A percentile compares a stretch with the other conserved stretches of the same genome.
Conservation (phyloP, 1,139 yeast species). For the Suhomyces wounanorum region DNA sequence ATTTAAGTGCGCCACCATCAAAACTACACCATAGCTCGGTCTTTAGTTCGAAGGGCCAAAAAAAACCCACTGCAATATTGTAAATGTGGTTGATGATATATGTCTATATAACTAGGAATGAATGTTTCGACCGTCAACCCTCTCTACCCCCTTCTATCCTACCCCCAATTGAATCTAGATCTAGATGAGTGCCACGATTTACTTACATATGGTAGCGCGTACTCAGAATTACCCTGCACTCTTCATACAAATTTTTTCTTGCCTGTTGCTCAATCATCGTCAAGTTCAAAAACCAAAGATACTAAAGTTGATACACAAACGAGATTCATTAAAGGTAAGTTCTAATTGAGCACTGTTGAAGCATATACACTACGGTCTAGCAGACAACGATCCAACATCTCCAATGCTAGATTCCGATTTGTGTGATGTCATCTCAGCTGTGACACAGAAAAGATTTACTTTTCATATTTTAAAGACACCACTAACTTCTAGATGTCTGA, state of each 20-base stretch:
- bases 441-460: background rate
- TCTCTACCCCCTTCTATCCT: background rate
- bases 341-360: background rate
- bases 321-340: constrained; percentile 11
- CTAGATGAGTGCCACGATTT: constrained; percentile 9
- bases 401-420: background rate
- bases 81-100: too few species aligned
- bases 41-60: too few species aligned
- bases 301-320: constrained; percentile 5
- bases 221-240: constrained; percentile 26
- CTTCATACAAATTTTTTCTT: constrained; percentile 23
- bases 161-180: background rate
- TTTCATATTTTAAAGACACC: constrained; percentile 1
- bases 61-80: too few species aligned
- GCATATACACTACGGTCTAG: too few species aligned
- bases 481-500: constrained; percentile 41
- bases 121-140: background rate
- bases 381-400: background rate
- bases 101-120: background rate
- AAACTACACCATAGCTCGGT: too few species aligned
- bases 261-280: constrained; percentile 19
- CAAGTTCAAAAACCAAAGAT: constrained; percentile 9
- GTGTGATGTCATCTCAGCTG: background rate
- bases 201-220: constrained; percentile 6
- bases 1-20: too few species aligned